Conservation (phyloP, 2,329 filamentous ascomycete genomes). For the Chaetomium sp. region DNA sequence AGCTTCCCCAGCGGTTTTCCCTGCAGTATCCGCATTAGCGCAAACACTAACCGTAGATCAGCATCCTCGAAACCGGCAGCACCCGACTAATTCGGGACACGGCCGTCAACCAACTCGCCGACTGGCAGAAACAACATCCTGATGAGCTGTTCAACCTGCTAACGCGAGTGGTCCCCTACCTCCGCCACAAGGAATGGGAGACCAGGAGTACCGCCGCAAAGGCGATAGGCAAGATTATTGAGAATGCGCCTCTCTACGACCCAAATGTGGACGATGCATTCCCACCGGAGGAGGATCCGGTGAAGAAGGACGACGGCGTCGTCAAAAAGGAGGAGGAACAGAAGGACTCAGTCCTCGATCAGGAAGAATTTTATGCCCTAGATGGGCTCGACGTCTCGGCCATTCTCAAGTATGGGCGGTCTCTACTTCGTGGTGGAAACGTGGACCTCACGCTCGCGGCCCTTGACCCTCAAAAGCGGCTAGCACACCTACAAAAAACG, state of each 20-base stretch:
- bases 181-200: conserved; percentile 94
- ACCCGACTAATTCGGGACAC: conserved; percentile 94
- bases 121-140: conserved; percentile 96
- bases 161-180: conserved; percentile 88
- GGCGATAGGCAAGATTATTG: conserved; percentile 87
- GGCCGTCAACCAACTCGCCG: conserved; percentile 90
- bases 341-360: conserved; percentile 39
- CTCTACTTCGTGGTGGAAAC: conserved; percentile 76
- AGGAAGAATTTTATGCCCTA: conserved; percentile 63
- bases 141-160: conserved; percentile 96
- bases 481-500: conserved; percentile 86
- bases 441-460: conserved; percentile 79
- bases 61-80: conserved; percentile 93
- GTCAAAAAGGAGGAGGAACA: conserved; percentile 62
- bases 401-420: conserved; percentile 77
- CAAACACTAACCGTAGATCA: conserved; percentile 34
- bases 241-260: conserved; percentile 81
- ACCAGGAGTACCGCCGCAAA: conserved; percentile 89
- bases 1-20: not conserved
- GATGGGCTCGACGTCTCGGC: conserved; percentile 69
- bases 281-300: conserved; percentile 25
- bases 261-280: conserved; percentile 69
- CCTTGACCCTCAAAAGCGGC: conserved; percentile 71
- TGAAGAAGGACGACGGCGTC: conserved; percentile 37
- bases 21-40: not conserved